Base-by-base conservation (phyloP, 305 asterid species). In the Caryopteris hybrid region DNA sequence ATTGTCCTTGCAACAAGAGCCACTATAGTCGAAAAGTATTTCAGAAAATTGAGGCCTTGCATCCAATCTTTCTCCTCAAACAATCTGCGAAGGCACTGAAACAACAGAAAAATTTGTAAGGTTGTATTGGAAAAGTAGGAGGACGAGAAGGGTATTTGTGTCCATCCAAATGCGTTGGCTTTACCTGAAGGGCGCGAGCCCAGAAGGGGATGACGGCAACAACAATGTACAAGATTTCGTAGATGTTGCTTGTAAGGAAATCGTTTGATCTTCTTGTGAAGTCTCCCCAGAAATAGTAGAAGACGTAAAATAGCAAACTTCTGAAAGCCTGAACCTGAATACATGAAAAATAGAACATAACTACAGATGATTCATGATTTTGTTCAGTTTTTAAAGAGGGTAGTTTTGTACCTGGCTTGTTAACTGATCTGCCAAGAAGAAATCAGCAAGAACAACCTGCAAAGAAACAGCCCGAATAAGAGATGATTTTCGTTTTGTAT, bases 111-210 rank as follows among this genome's bases (percentile, higher is more conserved):
- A n/a, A n/a, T n/a, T n/a, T n/a, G n/a, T n/a, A n/a, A n/a, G 14
- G 22, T 61, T 22, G 50, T 53, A 6, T 8, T 43, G 36, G 7
- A 31, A 12, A 8, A 5, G 43, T n/a, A n/a, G n/a, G 10, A 17
- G 13, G 17, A 6, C 4, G 21, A 62, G 29, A 10, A 9, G 16
- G 56, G 13, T 23, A 10, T 46, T 13, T 8, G 23, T 31, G 22
- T 45, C 6, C 6, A 6, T 43, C 39, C 14, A 4, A 7, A 31
- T 8, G 47, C 2, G 2, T 11, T 25, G 16, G 3, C 14, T 17
- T 68, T 36, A 92, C 98, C 92, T 92, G 98, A 68, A 90, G 75
- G 50, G 81, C 38, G 17, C 98, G 90, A n/a, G 73, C 67, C 90
- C 95, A 92, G 78, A 70, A 92, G 17, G 96, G 98, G 41, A 92